phyloP scores from a whole-genome alignment of 805 yeast species.

The Spathaspora boniae region DNA sequence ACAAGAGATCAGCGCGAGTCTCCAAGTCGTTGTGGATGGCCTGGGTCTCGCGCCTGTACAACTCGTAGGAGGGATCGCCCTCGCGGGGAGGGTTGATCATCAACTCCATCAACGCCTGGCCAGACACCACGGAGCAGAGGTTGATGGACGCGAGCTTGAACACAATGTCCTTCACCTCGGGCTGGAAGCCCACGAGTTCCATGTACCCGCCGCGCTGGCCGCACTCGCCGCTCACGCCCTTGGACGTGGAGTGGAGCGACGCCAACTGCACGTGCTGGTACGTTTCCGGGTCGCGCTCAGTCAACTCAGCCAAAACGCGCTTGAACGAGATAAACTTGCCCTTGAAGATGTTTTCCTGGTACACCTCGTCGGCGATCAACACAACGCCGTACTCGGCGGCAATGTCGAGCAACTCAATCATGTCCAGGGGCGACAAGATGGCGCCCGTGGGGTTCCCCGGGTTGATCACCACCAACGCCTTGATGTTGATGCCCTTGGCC shows the following conservation, averaged over 20 bases:
- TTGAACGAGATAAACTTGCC: conserved; percentile 85
- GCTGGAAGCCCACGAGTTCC: conserved; percentile 82
- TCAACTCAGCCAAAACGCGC: conserved; percentile 67
- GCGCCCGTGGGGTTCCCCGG: conserved; percentile 99
- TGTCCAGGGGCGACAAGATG: conserved; percentile 60
- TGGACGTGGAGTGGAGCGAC: conserved; percentile 94
- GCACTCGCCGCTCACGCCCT: conserved; percentile 97
- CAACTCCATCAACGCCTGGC: conserved; percentile 88
- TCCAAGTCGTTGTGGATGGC: conserved; percentile 61
- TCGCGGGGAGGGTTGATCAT: conserved; percentile 87
- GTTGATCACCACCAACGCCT: conserved; percentile 87
- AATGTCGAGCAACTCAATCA: conserved; percentile 66
- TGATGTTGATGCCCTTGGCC: conserved; percentile 55
- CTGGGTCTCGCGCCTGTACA: conserved; percentile 59
- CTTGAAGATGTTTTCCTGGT: conserved; percentile 85
- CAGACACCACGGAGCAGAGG: conserved; percentile 90
- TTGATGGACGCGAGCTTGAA: conserved; percentile 87
- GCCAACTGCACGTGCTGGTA: conserved; percentile 81
- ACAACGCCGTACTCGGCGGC: conserved; percentile 86
- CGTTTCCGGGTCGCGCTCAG: conserved; percentile 46
- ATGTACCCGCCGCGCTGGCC: conserved; percentile 99
- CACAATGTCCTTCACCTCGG: conserved; percentile 65
- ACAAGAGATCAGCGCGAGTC: conserved; percentile 61
- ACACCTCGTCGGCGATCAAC: conserved; percentile 95
- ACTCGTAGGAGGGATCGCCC: conserved; percentile 73